phyloP scores from a whole-genome alignment of 352 stramenopile species.

The Globisporangium rhizosaccharum region DNA sequence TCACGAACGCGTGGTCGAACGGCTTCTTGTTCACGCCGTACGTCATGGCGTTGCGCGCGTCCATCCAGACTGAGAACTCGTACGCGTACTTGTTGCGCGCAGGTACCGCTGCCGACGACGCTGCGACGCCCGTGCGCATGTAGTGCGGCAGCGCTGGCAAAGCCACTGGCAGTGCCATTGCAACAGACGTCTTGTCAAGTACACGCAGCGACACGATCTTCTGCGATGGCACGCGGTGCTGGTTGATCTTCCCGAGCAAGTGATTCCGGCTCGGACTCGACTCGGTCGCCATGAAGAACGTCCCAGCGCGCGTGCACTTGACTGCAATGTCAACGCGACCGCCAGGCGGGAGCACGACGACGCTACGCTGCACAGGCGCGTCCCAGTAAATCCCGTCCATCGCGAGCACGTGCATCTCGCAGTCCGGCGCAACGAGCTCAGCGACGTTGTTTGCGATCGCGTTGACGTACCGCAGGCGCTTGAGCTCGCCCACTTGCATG shows the following conservation, averaged over 20 bases:
- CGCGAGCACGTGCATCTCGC: constrained; percentile 50
- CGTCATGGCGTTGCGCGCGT: constrained; percentile 23
- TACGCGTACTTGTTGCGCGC: constrained; percentile 53
- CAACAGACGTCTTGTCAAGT: constrained; percentile 13
- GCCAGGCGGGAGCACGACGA: constrained; percentile 61
- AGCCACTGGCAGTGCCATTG: constrained; percentile 27
- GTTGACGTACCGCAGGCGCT: constrained; percentile 67
- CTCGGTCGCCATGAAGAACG: constrained; percentile 66
- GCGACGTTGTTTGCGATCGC: constrained; percentile 79
- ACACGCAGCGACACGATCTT: constrained; percentile 52
- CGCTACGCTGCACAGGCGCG: constrained; percentile 31
- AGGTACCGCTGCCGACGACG: constrained; percentile 16
- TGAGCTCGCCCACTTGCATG: constrained; percentile 45
- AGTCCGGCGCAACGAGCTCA: constrained; percentile 54
- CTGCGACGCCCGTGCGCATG: constrained; percentile 34
- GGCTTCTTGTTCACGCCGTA: constrained; percentile 66
- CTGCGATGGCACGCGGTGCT: constrained; percentile 69
- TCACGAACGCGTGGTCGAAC: constrained; percentile 36
- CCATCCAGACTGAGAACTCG: constrained; percentile 74
- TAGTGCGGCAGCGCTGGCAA: constrained; percentile 53
- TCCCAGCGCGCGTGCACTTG: constrained; percentile 35
- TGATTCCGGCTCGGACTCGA: constrained; percentile 48
- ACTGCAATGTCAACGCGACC: constrained; percentile 61
- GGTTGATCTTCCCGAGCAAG: constrained; percentile 50
- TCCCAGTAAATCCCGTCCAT: constrained; percentile 69